Percentiles rank a stretch among this genome's conserved stretches.
Evolutionary conservation across 2,329 filamentous ascomycete species (phyloP).

Genomic region (Ceratocystiopsis sp.): DNA sequence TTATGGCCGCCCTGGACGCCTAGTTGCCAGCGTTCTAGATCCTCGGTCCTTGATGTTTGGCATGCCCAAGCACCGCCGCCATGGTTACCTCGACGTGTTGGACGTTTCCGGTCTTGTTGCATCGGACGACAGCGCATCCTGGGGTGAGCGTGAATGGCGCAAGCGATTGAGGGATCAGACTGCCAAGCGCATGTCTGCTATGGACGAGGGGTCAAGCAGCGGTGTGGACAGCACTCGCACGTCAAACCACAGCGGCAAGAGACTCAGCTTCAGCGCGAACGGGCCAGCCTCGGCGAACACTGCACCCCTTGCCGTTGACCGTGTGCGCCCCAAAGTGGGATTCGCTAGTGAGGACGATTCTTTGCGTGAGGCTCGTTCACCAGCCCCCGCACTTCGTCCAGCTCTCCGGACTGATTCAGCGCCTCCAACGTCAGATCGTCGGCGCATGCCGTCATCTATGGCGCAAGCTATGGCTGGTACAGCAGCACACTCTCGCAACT

Average conservation of each 20-base stretch:
- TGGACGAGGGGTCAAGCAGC: constrained; percentile 29
- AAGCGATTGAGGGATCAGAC: constrained; percentile 79
- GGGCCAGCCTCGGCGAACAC: too few species aligned
- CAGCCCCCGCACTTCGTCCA: constrained; percentile 24
- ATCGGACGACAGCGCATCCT: constrained; percentile 55
- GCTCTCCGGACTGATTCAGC: constrained; percentile 31
- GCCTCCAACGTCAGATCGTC: constrained; percentile 24
- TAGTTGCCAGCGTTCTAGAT: constrained; percentile 78
- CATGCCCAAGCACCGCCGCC: constrained; percentile 75
- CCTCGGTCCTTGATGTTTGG: constrained; percentile 92
- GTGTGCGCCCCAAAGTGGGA: too few species aligned
- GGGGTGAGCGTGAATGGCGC: constrained; percentile 83
- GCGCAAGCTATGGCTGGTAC: constrained; percentile 10
- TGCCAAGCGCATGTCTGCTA: constrained; percentile 53
- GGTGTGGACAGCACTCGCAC: constrained; percentile 28
- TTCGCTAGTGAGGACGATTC: constrained; percentile 15
- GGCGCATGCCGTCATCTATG: constrained; percentile 19
- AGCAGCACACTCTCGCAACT: constrained; percentile 25
- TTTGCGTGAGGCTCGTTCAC: constrained; percentile 34
- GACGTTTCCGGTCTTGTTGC: constrained; percentile 72
- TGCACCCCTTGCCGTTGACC: too few species aligned
- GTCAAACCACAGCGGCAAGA: constrained; percentile 40
- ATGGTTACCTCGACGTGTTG: constrained; percentile 77
- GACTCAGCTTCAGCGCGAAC: constrained; percentile 32
- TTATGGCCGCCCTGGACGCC: constrained; percentile 73